Evolutionary conservation across 345 rosid genomes (phyloP).

Genomic region (Schrenkiella parvula): DNA sequence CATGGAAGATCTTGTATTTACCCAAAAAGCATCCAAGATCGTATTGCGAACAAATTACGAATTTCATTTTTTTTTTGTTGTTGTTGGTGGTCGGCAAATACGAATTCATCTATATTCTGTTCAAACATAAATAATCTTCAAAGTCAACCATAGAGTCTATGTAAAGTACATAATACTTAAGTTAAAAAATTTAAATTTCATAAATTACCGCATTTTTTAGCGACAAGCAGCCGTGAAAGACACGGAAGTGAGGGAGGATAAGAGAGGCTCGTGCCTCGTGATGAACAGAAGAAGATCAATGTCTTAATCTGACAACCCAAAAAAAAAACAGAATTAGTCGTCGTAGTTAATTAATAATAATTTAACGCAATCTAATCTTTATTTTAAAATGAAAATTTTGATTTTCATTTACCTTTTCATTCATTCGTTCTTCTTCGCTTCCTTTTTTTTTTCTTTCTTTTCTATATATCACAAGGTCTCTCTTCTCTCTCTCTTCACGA

Average conservation of each 20-base stretch:
- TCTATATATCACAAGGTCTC: conserved; percentile 55
- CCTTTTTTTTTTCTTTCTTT: neutral
- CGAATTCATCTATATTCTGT: conserved; percentile 9
- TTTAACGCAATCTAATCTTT: neutral
- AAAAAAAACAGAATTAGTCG: neutral
- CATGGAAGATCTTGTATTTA: neutral
- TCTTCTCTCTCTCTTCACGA: conserved; percentile 23
- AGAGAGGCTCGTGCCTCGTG: conserved; percentile 23
- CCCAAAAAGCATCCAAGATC: neutral
- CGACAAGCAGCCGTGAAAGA: conserved; percentile 26
- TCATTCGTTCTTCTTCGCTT: conserved; percentile 7
- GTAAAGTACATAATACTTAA: neutral
- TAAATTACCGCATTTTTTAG: neutral
- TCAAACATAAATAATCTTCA: conserved; percentile 3
- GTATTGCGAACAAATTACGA: neutral
- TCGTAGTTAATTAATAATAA: neutral
- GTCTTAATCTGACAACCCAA: conserved; percentile 14
- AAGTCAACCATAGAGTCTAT: conserved; percentile 22
- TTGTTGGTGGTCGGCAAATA: conserved; percentile 22
- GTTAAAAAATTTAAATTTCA: neutral
- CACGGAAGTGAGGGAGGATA: conserved; percentile 18
- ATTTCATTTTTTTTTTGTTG: neutral
- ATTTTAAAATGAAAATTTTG: neutral
- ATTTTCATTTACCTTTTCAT: neutral
- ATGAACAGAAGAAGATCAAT: conserved; percentile 26